Evolutionary conservation across 1,139 yeast species (phyloP), one percentile per base, ranked within the genome.

Genomic region (Hansenula anomala): DNA sequence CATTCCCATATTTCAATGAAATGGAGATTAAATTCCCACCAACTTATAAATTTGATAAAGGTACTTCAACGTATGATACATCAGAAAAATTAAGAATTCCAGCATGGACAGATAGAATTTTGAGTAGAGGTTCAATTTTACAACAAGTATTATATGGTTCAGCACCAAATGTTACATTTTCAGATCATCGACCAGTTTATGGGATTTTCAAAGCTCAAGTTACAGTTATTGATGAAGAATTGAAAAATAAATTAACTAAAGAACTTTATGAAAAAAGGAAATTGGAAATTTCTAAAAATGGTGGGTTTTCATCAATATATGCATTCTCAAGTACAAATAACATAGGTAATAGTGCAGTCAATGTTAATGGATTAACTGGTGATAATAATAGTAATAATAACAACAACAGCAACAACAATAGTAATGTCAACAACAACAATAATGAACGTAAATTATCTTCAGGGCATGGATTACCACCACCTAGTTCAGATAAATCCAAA

Each of bases 111-210:
- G 98, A 92, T 64, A 68, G 99, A 38, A 78, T 83, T 38, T 51
- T 83, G 38, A 69, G 71, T 38, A 63, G 79, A 36, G 75, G 78
- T 18, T 74, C 75, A 40, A 69, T 76, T 30, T 58, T 92, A 44
- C 74, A 71, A 41, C 97, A 86, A 52, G 53, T 75, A 17, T 64
- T 70, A 16, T 92, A 92, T 58, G 75, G 79, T 33, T 71, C 81
- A 44, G 80, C 74, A 4, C 77, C 73, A 13, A 70, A 71, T 27
- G 63, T 90, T 30, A 61, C 66, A 38, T 90, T 92, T 59, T 86
- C 96, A 1, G 99, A 92, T 60, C 99, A 94, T 61, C 67, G 96
- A 36, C 98, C 98, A 0, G 97, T 92, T 0, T 86, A 75, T 61
- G 96, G 90, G 1, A 65, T 78, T 1, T 92, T 86, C 58, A 69